Percentiles rank a stretch among this genome's conserved stretches.
These are phyloP conservation scores for Saccharomycopsis selenospora DNA, from an alignment of 805 yeast species.

Conservation along the genomic window DNA sequence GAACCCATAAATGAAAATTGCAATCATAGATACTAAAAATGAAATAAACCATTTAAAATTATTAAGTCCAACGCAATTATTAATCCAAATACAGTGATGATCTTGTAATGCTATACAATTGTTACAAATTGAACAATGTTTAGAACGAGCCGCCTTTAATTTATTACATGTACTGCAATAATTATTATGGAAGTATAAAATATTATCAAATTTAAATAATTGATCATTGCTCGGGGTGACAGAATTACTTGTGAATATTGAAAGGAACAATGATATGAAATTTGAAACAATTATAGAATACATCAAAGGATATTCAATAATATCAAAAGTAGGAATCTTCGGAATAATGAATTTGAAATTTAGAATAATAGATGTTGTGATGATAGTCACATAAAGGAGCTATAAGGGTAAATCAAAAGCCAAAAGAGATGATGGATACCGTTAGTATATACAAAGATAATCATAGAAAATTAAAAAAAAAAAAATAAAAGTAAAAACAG, in stretches of 20 bases:
- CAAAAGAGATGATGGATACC: background rate
- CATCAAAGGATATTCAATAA: conserved; percentile 11
- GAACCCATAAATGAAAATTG: conserved; percentile 40
- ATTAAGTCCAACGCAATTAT: conserved; percentile 65
- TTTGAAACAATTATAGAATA: conserved; percentile 5
- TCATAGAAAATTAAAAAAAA: too few species aligned
- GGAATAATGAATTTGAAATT: conserved; percentile 12
- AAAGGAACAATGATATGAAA: conserved; percentile 9
- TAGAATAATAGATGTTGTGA: conserved; percentile 11
- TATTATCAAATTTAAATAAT: conserved; percentile 37
- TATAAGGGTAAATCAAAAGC: background rate
- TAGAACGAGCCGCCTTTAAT: conserved; percentile 63
- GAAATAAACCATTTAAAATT: conserved; percentile 56
- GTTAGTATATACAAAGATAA: too few species aligned
- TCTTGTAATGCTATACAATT: conserved; percentile 59
- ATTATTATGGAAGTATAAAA: conserved; percentile 44
- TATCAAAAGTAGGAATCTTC: background rate
- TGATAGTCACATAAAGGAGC: conserved; percentile 11
- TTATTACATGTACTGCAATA: conserved; percentile 53
- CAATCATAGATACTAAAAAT: conserved; percentile 45
- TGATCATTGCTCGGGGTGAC: background rate
- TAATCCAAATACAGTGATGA: conserved; percentile 68
- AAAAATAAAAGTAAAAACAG: background rate
- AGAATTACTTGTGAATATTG: conserved; percentile 7
- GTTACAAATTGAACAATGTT: conserved; percentile 67